A percentile compares a stretch with the other conserved stretches of the same genome.
Evolutionary conservation across 1,284 basidiomycete species (phyloP).

Genomic region (Fistulinella cinereoalba): DNA sequence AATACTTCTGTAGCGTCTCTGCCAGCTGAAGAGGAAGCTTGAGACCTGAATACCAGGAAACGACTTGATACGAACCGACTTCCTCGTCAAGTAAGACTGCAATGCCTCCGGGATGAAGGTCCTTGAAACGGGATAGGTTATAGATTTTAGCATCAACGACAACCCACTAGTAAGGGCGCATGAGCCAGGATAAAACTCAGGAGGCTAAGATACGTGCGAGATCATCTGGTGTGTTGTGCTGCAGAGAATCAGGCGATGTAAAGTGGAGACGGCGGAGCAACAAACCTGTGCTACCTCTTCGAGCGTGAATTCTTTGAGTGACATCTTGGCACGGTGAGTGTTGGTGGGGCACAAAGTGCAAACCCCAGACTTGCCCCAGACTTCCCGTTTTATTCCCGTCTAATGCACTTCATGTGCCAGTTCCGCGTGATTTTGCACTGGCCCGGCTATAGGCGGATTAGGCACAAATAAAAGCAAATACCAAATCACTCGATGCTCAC

Average conservation of each 20-base stretch:
- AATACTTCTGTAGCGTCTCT: conserved; percentile 72
- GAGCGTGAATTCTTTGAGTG: conserved; percentile 35
- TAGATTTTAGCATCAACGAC: conserved; percentile 83
- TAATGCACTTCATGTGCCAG: conserved; percentile 5
- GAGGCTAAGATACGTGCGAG: conserved; percentile 38
- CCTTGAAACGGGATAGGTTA: conserved; percentile 74
- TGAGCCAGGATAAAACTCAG: conserved; percentile 4
- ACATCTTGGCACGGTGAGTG: conserved; percentile 28
- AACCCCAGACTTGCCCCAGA: background rate
- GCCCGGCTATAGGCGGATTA: background rate
- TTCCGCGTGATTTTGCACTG: conserved; percentile 13
- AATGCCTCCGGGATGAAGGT: conserved; percentile 80
- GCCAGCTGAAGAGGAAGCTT: conserved; percentile 42
- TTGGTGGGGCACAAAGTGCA: background rate
- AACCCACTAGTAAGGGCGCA: conserved; percentile 63
- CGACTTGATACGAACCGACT: conserved; percentile 60
- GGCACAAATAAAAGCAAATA: background rate
- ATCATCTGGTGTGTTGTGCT: conserved; percentile 66
- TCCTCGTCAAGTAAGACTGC: conserved; percentile 72
- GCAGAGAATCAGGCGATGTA: conserved; percentile 2
- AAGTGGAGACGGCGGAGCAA: background rate
- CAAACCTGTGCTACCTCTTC: conserved; percentile 41
- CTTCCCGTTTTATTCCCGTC: conserved; percentile 17
- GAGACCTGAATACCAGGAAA: too few species aligned
- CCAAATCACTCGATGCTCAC: too few species aligned